Evolutionary conservation across 495 filamentous ascomycete species (phyloP).

Genomic region (Penicillium argentinense): DNA sequence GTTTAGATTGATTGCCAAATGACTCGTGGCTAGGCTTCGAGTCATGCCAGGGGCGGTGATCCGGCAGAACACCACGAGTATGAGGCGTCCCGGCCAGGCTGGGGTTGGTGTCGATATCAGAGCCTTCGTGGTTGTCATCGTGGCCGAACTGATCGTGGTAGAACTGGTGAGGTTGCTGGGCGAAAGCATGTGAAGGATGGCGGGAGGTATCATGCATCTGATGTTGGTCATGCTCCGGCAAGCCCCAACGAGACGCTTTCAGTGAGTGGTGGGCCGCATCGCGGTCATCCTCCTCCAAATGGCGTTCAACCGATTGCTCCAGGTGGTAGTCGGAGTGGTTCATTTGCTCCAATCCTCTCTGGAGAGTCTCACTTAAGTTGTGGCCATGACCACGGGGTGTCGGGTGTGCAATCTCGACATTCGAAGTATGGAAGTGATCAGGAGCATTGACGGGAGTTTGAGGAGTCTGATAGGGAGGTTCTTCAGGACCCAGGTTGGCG

Average conservation of each 20-base stretch:
- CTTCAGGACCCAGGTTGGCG: slow-evolving; percentile 23
- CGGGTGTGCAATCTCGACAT: slow-evolving; percentile 60
- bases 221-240: slow-evolving; percentile 33
- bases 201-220: slow-evolving; percentile 9
- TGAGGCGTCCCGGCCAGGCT: slow-evolving; percentile 69
- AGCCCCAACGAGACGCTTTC: slow-evolving; percentile 39
- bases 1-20: slow-evolving; percentile 59
- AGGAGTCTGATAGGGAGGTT: slow-evolving; percentile 29
- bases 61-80: slow-evolving; percentile 27
- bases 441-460: slow-evolving; percentile 36
- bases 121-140: slow-evolving; percentile 53
- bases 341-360: slow-evolving; percentile 78
- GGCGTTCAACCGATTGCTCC: slow-evolving; percentile 68
- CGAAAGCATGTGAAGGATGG: slow-evolving; percentile 21
- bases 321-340: slow-evolving; percentile 71
- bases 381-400: slow-evolving; percentile 64
- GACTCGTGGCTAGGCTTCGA: slow-evolving; percentile 39
- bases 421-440: slow-evolving; percentile 48
- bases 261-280: slow-evolving; percentile 29
- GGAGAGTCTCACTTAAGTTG: slow-evolving; percentile 70
- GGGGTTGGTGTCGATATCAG: slow-evolving; percentile 75
- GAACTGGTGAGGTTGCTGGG: slow-evolving; percentile 39
- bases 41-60: slow-evolving; percentile 42
- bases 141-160: slow-evolving; percentile 35
- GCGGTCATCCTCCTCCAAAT: slow-evolving; percentile 64